A percentile compares a stretch with the other conserved stretches of the same genome.
Conservation (phyloP, 1,284 basidiomycete genomes). For the Thecaphora thlaspeos region DNA sequence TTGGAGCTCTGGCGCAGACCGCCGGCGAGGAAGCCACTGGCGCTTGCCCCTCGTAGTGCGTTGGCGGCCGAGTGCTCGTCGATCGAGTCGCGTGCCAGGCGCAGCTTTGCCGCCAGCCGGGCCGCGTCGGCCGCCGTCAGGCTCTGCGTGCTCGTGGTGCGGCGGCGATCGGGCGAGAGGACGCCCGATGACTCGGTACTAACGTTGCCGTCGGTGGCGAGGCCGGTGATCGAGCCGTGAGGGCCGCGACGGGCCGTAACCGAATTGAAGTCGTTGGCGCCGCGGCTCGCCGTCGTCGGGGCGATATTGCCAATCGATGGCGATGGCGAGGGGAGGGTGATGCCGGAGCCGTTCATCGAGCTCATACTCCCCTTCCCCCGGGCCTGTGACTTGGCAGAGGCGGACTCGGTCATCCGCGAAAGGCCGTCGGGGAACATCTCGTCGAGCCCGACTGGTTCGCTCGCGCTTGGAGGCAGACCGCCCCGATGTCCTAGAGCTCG, state of each 20-base stretch:
- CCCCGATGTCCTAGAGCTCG: constrained; percentile 13
- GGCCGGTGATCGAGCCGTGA: constrained; percentile 3
- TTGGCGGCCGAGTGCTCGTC: constrained; percentile 22
- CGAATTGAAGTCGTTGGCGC: neutral
- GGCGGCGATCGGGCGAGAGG: constrained; percentile 11
- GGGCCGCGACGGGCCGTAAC: neutral
- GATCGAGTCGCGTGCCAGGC: constrained; percentile 40
- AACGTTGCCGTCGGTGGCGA: neutral
- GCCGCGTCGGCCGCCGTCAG: constrained; percentile 46
- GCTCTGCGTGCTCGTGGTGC: constrained; percentile 38
- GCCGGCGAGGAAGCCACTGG: neutral
- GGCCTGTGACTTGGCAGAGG: constrained; percentile 5
- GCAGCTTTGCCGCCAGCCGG: constrained; percentile 44
- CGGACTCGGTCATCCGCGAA: neutral
- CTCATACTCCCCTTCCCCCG: constrained; percentile 13
- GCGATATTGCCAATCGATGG: constrained; percentile 14
- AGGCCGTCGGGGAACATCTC: constrained; percentile 2
- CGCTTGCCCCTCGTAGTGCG: constrained; percentile 12
- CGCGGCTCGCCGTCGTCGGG: neutral
- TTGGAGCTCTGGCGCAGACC: constrained; percentile 17
- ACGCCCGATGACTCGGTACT: neutral
- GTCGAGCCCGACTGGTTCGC: constrained; percentile 25
- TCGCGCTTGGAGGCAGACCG: constrained; percentile 25
- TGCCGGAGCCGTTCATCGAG: constrained; percentile 6
- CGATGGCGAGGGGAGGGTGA: constrained; percentile 12